Conservation (phyloP, 1,139 yeast species). For the Candida frijolesensis region DNA sequence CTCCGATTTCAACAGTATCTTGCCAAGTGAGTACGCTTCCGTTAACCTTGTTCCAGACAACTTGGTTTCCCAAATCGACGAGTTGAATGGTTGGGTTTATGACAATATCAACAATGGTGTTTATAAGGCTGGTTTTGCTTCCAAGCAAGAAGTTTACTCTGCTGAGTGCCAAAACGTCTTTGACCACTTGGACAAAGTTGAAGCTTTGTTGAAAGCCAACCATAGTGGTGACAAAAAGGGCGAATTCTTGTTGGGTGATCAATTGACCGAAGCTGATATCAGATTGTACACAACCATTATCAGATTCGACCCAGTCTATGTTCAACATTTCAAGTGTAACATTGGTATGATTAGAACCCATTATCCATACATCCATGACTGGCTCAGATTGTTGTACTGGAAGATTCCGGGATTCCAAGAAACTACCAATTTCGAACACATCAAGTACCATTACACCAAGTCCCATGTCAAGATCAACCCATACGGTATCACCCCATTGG, state of each 20-base stretch:
- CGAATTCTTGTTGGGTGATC: constrained; percentile 62
- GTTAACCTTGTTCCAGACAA: constrained; percentile 67
- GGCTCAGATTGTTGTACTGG: constrained; percentile 89
- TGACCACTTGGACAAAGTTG: constrained; percentile 73
- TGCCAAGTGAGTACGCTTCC: constrained; percentile 49
- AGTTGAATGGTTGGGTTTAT: constrained; percentile 81
- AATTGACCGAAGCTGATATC: constrained; percentile 86
- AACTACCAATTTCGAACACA: constrained; percentile 87
- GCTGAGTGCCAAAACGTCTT: constrained; percentile 68
- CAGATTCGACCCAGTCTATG: constrained; percentile 89
- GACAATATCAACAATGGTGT: constrained; percentile 91
- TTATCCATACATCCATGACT: constrained; percentile 75
- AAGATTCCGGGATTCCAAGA: constrained; percentile 71
- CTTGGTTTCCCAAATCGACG: constrained; percentile 64
- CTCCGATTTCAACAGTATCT: constrained; percentile 55
- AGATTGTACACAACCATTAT: constrained; percentile 76
- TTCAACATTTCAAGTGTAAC: constrained; percentile 94
- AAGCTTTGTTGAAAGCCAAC: constrained; percentile 55
- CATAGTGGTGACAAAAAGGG: constrained; percentile 33
- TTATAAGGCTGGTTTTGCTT: constrained; percentile 90
- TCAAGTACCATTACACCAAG: constrained; percentile 85
- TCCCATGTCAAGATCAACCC: constrained; percentile 85
- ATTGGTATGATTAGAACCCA: constrained; percentile 77
- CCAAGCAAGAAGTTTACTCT: constrained; percentile 81
- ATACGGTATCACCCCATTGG: constrained; percentile 79